Percentiles rank a stretch among this genome's conserved stretches.
Conservation (phyloP, 441 rosid genomes). For the Populus hybrid region DNA sequence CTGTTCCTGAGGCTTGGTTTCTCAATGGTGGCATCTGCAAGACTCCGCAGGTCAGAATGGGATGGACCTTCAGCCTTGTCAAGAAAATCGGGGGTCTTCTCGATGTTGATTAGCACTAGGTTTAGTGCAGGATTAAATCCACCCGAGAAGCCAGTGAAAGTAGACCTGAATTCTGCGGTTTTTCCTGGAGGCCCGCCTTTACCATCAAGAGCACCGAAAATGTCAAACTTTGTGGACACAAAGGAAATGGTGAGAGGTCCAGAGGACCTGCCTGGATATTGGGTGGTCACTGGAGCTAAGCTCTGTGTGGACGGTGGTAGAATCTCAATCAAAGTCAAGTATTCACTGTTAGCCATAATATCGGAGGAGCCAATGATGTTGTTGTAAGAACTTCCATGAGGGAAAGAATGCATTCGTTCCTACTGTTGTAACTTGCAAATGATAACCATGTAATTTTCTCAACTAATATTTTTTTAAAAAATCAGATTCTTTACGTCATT, state of each 20-base stretch:
- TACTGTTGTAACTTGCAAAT: constrained; percentile 21
- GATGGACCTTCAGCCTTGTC: no score
- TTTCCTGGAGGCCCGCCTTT: constrained; percentile 75
- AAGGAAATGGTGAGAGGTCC: constrained; percentile 92
- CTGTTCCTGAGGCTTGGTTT: no score
- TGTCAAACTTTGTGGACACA: constrained; percentile 78
- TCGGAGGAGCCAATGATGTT: constrained; percentile 67
- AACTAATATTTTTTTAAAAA: no score
- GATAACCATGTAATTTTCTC: constrained; percentile 11
- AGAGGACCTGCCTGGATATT: constrained; percentile 82
- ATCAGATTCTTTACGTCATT: no score
- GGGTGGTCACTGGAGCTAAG: constrained; percentile 96
- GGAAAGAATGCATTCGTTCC: constrained; percentile 6
- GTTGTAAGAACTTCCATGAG: constrained; percentile 28
- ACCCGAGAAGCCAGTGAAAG: constrained; percentile 49
- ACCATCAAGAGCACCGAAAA: constrained; percentile 51
- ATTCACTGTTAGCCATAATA: constrained; percentile 70
- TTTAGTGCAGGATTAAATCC: constrained; percentile 51
- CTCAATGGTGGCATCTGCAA: no score
- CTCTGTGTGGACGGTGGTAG: constrained; percentile 69
- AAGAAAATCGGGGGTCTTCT: no score
- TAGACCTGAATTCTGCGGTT: constrained; percentile 81
- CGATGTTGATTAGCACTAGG: constrained; percentile 62
- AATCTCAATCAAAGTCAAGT: constrained; percentile 80
- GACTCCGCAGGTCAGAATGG: no score